A percentile compares a stretch with the other conserved stretches of the same genome.
Conservation (phyloP, 2,329 filamentous ascomycete genomes). For the Chaetomium globosum region DNA sequence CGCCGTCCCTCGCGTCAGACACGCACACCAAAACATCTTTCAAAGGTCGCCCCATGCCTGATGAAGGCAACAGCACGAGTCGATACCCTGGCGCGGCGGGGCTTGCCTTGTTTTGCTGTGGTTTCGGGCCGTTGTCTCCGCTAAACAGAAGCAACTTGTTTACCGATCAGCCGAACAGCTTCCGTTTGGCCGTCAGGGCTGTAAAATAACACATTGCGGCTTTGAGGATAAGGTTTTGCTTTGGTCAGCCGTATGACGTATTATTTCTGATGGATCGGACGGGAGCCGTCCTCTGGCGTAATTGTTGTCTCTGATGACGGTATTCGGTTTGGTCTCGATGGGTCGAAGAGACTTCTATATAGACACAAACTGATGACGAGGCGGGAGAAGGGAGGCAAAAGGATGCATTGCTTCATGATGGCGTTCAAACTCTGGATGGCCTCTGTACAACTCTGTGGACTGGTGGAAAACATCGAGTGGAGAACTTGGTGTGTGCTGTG, state of each 20-base stretch:
- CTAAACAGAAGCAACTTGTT: background rate
- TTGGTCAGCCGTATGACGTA: background rate
- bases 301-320: background rate
- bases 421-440: background rate
- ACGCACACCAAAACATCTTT: background rate
- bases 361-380: background rate
- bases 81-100: background rate
- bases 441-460: background rate
- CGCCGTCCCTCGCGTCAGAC: background rate
- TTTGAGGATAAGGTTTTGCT: background rate
- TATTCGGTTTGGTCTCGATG: background rate
- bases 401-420: background rate
- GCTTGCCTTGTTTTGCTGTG: background rate
- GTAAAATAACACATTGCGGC: background rate
- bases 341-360: no score
- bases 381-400: background rate
- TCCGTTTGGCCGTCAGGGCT: background rate
- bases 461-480: background rate
- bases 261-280: background rate
- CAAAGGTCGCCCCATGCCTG: background rate
- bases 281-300: background rate
- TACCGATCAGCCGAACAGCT: background rate
- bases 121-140: background rate
- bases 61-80: background rate
- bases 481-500: background rate